Percentiles rank a stretch among this genome's conserved stretches.
phyloP scores from a whole-genome alignment of 2,329 filamentous ascomycete species.

The Fulvia fulva region DNA sequence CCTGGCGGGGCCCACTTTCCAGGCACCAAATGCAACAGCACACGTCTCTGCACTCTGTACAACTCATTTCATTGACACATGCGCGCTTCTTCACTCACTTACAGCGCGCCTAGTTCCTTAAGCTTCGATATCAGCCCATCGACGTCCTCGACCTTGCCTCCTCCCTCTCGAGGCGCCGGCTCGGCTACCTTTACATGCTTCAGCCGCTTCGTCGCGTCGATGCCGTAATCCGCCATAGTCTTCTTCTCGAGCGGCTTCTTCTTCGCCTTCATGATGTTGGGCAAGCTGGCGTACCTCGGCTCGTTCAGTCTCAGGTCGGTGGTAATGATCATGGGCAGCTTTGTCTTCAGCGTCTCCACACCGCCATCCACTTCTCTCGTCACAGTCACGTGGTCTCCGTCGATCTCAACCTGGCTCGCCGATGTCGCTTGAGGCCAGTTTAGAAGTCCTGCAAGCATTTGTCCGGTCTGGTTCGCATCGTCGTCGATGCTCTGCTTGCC shows the following conservation, averaged over 20 bases:
- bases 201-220: conserved; percentile 70
- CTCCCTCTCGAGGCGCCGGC: conserved; percentile 80
- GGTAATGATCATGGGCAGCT: conserved; percentile 89
- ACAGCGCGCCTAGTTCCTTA: conserved; percentile 93
- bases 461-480: conserved; percentile 90
- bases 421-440: conserved; percentile 95
- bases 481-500: conserved; percentile 99
- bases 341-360: conserved; percentile 79
- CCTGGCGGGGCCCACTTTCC: too few relatives aligned
- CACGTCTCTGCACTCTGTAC: not conserved
- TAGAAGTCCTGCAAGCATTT: conserved; percentile 92
- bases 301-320: conserved; percentile 93
- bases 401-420: conserved; percentile 77
- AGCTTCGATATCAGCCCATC: conserved; percentile 90
- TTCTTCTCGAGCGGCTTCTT: conserved; percentile 98
- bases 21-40: not conserved
- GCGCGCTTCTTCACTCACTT: conserved; percentile 26
- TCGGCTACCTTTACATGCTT: conserved; percentile 90
- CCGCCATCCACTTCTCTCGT: conserved; percentile 93
- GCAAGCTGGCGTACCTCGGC: conserved; percentile 89
- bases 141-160: conserved; percentile 95
- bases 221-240: conserved; percentile 74
- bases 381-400: conserved; percentile 67
- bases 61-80: conserved; percentile 4
- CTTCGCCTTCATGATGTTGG: conserved; percentile 99